phyloP scores from a whole-genome alignment of 1,139 yeast genomes.

The Saccharomycopsis hybrid region DNA sequence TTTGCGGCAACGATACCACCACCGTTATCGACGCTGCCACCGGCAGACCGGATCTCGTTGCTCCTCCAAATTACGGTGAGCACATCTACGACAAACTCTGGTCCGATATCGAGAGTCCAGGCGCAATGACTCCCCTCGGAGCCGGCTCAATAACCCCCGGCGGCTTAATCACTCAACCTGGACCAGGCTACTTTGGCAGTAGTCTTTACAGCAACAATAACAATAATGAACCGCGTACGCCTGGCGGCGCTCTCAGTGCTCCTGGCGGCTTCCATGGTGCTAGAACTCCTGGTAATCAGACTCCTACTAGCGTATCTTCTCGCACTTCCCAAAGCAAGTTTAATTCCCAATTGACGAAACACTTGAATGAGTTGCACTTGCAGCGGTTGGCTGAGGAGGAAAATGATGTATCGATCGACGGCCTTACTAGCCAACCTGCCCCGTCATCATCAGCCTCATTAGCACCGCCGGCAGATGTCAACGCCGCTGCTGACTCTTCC shows the following conservation, averaged over 20 bases:
- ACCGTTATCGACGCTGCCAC: constrained; percentile 4
- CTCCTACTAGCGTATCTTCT: constrained; percentile 18
- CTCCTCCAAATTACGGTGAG: constrained; percentile 85
- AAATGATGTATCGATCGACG: neutral
- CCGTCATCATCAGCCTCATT: no score
- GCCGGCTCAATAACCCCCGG: no score
- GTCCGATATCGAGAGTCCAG: constrained; percentile 48
- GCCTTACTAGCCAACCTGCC: neutral
- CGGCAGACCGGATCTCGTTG: constrained; percentile 37
- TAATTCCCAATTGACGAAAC: constrained; percentile 33
- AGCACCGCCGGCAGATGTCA: no score
- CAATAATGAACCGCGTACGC: constrained; percentile 3
- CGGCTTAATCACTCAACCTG: no score
- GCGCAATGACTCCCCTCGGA: constrained; percentile 40
- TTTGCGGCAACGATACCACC: constrained; percentile 18
- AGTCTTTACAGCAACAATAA: neutral
- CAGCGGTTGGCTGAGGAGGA: constrained; percentile 35
- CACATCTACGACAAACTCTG: constrained; percentile 84
- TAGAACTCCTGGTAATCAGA: constrained; percentile 4
- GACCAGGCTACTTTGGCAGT: no score
- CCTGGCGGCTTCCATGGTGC: constrained; percentile 7
- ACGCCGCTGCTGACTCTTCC: no score
- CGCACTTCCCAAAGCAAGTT: constrained; percentile 17
- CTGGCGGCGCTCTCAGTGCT: neutral
- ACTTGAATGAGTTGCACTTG: constrained; percentile 45